Percentiles rank a stretch among this genome's conserved stretches.
phyloP scores from a whole-genome alignment of 108 stramenopile genomes.

The Conticribra weissflogii region DNA sequence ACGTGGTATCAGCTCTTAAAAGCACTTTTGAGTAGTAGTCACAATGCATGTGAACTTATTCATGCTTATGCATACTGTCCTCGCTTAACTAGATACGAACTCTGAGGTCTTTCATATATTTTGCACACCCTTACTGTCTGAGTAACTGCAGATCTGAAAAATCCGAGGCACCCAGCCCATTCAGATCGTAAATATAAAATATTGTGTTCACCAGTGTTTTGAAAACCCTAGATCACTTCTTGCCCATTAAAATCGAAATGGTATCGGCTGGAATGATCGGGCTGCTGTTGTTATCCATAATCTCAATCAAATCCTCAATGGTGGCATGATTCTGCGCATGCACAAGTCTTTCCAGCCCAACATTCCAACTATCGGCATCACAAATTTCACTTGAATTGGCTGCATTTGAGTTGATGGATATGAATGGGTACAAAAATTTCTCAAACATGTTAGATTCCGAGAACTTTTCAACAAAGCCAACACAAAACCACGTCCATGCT shows the following conservation, averaged over 20 bases:
- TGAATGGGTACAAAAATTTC: conserved; percentile 22
- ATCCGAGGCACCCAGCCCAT: no score
- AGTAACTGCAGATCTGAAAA: no score
- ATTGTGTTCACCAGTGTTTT: no score
- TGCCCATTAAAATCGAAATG: conserved; percentile 5
- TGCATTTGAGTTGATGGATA: background rate
- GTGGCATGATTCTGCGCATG: conserved; percentile 35
- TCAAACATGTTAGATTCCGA: conserved; percentile 11
- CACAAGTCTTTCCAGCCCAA: conserved; percentile 11
- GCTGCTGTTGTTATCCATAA: conserved; percentile 16
- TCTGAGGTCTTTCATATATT: no score
- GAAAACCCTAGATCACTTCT: no score
- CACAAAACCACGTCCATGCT: conserved; percentile 43
- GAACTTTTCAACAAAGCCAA: conserved; percentile 37
- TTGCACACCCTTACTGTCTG: no score
- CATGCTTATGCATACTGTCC: no score
- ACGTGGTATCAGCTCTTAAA: no score
- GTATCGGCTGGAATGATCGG: conserved; percentile 4
- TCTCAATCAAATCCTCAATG: conserved; percentile 30
- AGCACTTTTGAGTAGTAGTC: no score
- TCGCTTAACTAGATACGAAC: no score
- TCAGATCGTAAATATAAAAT: no score
- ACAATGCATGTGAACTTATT: no score
- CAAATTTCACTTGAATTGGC: background rate
- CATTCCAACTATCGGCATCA: conserved; percentile 3